A percentile compares a stretch with the other conserved stretches of the same genome.
These are phyloP conservation scores for Zygotorulaspora chibaensis DNA, from an alignment of 805 yeast species.

Conservation along the genomic window DNA sequence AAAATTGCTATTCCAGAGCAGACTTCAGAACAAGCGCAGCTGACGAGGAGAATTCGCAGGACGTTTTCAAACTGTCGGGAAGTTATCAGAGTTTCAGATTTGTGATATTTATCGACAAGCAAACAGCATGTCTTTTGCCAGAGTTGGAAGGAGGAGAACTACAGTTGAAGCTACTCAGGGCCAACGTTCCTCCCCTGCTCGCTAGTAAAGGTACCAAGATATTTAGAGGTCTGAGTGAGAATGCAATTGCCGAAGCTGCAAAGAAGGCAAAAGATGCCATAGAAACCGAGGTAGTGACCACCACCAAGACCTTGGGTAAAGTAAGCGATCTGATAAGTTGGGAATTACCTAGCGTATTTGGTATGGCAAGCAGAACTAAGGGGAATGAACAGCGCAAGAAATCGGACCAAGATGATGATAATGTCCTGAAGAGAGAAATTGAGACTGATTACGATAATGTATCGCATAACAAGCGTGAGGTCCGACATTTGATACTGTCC, in stretches of 20 bases:
- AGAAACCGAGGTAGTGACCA: conserved; percentile 27
- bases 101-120: conserved; percentile 38
- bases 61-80: conserved; percentile 14
- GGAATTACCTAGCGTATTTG: conserved; percentile 18
- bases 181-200: conserved; percentile 31
- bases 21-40: conserved; percentile 33
- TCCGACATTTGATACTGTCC: conserved; percentile 66
- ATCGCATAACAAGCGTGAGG: conserved; percentile 35
- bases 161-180: conserved; percentile 36
- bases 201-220: conserved; percentile 48
- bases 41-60: conserved; percentile 11
- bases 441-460: conserved; percentile 48
- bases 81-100: conserved; percentile 13
- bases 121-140: conserved; percentile 46
- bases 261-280: conserved; percentile 29
- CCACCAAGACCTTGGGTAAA: conserved; percentile 17
- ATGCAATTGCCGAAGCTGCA: conserved; percentile 8
- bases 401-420: conserved; percentile 19
- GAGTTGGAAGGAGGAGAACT: conserved; percentile 41
- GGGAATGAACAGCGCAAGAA: conserved; percentile 2
- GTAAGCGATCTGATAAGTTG: conserved; percentile 22
- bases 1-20: conserved; percentile 45
- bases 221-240: conserved; percentile 32
- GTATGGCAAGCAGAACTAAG: neutral
- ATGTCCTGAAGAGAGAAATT: conserved; percentile 42